phyloP scores from a whole-genome alignment of 768 basidiomycete species.

The Termitomyces sp. region DNA sequence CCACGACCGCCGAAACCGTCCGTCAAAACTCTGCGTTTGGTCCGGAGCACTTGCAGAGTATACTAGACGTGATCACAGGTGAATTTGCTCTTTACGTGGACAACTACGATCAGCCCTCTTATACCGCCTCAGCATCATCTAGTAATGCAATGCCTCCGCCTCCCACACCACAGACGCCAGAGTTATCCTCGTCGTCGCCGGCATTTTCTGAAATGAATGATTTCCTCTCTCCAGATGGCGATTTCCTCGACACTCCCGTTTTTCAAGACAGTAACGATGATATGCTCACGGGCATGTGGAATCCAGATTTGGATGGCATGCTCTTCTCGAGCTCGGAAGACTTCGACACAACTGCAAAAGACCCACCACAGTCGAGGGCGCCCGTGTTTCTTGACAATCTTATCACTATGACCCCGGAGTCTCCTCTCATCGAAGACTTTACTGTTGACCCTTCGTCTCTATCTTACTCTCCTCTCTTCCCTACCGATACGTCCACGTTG shows the following conservation, averaged over 20 bases:
- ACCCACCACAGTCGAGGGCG: neutral
- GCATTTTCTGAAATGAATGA: constrained; percentile 24
- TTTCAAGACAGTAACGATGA: constrained; percentile 15
- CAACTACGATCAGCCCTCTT: neutral
- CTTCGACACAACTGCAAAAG: neutral
- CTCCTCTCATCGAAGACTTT: constrained; percentile 34
- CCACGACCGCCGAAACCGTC: constrained; percentile 18
- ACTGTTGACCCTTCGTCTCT: constrained; percentile 24
- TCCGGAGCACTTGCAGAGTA: constrained; percentile 16
- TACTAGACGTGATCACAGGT: constrained; percentile 12
- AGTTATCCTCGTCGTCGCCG: constrained; percentile 15
- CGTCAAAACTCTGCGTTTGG: constrained; percentile 16
- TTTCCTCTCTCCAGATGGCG: constrained; percentile 16
- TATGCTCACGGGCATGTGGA: constrained; percentile 12
- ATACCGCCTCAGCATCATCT: constrained; percentile 2
- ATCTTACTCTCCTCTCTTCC: constrained; percentile 23
- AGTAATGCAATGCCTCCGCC: neutral
- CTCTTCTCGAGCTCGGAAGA: constrained; percentile 9
- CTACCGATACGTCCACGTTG: constrained; percentile 10
- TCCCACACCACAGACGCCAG: constrained; percentile 14
- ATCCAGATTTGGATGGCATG: neutral
- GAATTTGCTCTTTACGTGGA: constrained; percentile 14
- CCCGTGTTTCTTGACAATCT: constrained; percentile 17
- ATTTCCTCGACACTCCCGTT: constrained; percentile 24
- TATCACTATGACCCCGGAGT: constrained; percentile 45